Conservation (phyloP, 1,284 basidiomycete genomes). For the Moesziomyces sp. region DNA sequence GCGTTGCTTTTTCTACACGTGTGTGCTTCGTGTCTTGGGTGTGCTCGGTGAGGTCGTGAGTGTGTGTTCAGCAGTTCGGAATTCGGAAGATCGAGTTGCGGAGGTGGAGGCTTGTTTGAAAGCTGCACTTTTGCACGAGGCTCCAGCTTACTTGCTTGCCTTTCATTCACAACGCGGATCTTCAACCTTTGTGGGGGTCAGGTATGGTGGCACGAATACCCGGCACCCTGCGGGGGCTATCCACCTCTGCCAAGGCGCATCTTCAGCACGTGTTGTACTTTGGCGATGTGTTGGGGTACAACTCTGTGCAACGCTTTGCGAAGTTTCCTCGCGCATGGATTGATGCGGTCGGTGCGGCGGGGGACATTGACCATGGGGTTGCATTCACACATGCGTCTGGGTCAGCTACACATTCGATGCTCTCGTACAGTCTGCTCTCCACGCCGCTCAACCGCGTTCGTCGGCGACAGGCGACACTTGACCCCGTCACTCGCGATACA, state of each 20-base stretch:
- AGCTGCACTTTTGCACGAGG: no score
- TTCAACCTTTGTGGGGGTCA: no score
- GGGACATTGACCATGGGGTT: constrained; percentile 28
- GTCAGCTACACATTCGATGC: constrained; percentile 6
- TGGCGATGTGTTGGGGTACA: constrained; percentile 26
- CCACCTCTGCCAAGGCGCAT: neutral
- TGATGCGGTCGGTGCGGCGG: constrained; percentile 10
- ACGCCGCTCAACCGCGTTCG: neutral
- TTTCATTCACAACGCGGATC: no score
- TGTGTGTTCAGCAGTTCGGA: no score
- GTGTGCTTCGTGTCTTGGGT: no score
- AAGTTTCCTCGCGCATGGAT: constrained; percentile 28
- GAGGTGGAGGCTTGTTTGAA: no score
- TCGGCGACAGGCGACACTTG: neutral
- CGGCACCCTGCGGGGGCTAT: no score
- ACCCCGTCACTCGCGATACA: neutral
- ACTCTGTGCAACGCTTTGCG: constrained; percentile 2
- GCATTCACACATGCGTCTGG: neutral
- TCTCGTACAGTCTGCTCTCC: constrained; percentile 18
- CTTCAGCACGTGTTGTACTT: constrained; percentile 32
- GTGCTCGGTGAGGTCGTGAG: no score
- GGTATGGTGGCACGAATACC: no score
- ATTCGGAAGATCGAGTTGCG: no score
- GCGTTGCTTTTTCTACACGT: no score
- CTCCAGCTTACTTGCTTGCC: no score